Base-by-base conservation (phyloP, 805 yeast species). In the Metschnikowia drakensbergensis region DNA sequence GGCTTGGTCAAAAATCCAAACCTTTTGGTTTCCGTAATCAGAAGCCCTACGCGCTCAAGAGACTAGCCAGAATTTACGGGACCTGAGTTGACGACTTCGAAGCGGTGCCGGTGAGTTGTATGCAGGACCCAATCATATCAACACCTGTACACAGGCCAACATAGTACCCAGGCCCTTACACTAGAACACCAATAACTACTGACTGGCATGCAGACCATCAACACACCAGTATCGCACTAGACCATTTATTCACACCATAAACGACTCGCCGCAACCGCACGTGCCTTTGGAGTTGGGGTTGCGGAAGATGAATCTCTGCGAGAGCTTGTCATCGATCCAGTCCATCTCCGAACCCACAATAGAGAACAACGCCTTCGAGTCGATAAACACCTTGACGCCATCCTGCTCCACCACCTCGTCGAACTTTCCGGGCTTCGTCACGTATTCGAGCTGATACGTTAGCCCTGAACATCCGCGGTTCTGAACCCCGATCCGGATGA, bases 281-380 rank as follows among this genome's bases (percentile, higher is more conserved):
- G 96, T 88, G 30, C 98, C 99, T 72, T 92, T 94, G 35, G 96
- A 86, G 69, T 94, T 94, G 54, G 99, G 99, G 67, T 94, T 94
- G 64, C 79, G 85, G 76, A 94, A 94, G 17, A 94, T 89, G 65
- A 94, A 94, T 61, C 95, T 80, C 10, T 94, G 83, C 30, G 90
- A 80, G 54, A 94, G 74, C 66, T 89, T 91, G 62, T 94, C 97
- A 62, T 94, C 98, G 42, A 88, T 75, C 96, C 97, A 94, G 68
- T 94, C 99, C 99, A 94, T 94, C 68, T 91, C 96, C 5, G 96
- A 86, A 0, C 99, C 99, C 50, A 94, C 96, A 39, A 94, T 91
- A 57, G 95, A 85, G 67, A 94, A 91, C 47, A 94, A 75, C 0
- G 99, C 99, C 67, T 94, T 94, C 27, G 98, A 92, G 65, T 94